phyloP scores from a whole-genome alignment of 2,329 filamentous ascomycete genomes.

The Thielaviopsis ethacetica region DNA sequence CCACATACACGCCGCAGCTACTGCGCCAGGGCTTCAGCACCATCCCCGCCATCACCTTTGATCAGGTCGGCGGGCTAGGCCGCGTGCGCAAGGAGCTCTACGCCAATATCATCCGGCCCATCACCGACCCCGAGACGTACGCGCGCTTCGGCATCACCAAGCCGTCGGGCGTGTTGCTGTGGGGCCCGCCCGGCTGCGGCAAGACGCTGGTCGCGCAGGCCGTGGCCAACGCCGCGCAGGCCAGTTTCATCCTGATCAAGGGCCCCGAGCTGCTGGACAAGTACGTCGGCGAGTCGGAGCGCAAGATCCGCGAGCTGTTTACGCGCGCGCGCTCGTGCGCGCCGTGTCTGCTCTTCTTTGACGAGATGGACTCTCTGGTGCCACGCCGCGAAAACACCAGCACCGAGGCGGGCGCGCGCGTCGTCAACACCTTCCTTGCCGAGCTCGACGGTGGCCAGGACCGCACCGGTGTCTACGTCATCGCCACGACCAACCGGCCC shows the following conservation, averaged over 20 bases:
- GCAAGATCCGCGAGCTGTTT: slow-evolving; percentile 84
- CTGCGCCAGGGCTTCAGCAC: slow-evolving; percentile 85
- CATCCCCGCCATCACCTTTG: slow-evolving; percentile 85
- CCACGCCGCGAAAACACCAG: slow-evolving; percentile 64
- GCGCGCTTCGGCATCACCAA: slow-evolving; percentile 60
- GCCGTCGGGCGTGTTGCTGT: slow-evolving; percentile 78
- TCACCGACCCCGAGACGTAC: slow-evolving; percentile 66
- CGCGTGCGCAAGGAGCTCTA: slow-evolving; percentile 67
- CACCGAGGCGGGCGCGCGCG: slow-evolving; percentile 68
- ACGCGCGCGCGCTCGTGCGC: slow-evolving; percentile 69
- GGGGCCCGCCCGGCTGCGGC: slow-evolving; percentile 91
- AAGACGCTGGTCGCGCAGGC: slow-evolving; percentile 95
- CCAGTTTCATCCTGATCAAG: slow-evolving; percentile 97
- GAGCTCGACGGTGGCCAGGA: slow-evolving; percentile 77
- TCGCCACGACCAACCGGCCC: slow-evolving; percentile 86
- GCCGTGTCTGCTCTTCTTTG: slow-evolving; percentile 94
- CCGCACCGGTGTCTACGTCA: slow-evolving; percentile 77
- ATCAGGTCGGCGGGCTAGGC: slow-evolving; percentile 72
- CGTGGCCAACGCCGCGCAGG: slow-evolving; percentile 85
- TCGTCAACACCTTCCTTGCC: slow-evolving; percentile 89
- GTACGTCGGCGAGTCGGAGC: slow-evolving; percentile 91
- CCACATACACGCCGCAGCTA: slow-evolving; percentile 45
- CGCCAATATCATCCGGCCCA: slow-evolving; percentile 77
- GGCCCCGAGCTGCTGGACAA: slow-evolving; percentile 94
- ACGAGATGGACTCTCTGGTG: slow-evolving; percentile 87